Base-by-base conservation (phyloP, 78 protist species). In the Parvularia atlantis region DNA sequence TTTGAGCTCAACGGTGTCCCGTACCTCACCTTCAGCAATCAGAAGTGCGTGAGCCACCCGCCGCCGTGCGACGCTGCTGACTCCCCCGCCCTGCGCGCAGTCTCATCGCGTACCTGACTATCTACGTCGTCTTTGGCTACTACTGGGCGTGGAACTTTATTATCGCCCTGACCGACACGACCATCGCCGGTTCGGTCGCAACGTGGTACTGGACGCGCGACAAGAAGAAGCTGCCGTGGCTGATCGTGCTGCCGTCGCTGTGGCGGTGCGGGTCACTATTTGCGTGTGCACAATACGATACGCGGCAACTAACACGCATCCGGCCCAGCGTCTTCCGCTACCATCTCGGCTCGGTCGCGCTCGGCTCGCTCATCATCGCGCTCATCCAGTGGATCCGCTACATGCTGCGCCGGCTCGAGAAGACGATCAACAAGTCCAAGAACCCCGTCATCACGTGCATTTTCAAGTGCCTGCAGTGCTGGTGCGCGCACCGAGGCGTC, bases 261-360 rank as follows among this genome's bases (percentile, higher is more conserved):
- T 0, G 30, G 26, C 67, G 82, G n/a, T n/a, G n/a, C n/a, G n/a
- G n/a, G n/a, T n/a, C n/a, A n/a, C n/a, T n/a, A n/a, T n/a, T n/a
- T n/a, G n/a, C n/a, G n/a, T n/a, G n/a, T n/a, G n/a, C n/a, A n/a
- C n/a, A n/a, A n/a, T n/a, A n/a, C n/a, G n/a, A n/a, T n/a, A n/a
- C n/a, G n/a, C n/a, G n/a, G n/a, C n/a, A n/a, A n/a, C n/a, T n/a
- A n/a, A n/a, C n/a, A n/a, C n/a, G n/a, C n/a, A n/a, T n/a, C n/a
- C n/a, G n/a, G n/a, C n/a, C n/a, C n/a, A n/a, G n/a, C 24, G 11
- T 75, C 24, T 1, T 77, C 31, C n/a, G 56, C 36, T 82, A 76
- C 78, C 91, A 86, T 58, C 41, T 71, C 28, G 91, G 91, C 37
- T 66, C 86, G 5, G 39, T 72, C 9, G 81, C 81, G n/a, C 13